Percentiles rank a stretch among this genome's conserved stretches.
phyloP scores from a whole-genome alignment of 257 asterid genomes.

The Galeopsis tetrahit region DNA sequence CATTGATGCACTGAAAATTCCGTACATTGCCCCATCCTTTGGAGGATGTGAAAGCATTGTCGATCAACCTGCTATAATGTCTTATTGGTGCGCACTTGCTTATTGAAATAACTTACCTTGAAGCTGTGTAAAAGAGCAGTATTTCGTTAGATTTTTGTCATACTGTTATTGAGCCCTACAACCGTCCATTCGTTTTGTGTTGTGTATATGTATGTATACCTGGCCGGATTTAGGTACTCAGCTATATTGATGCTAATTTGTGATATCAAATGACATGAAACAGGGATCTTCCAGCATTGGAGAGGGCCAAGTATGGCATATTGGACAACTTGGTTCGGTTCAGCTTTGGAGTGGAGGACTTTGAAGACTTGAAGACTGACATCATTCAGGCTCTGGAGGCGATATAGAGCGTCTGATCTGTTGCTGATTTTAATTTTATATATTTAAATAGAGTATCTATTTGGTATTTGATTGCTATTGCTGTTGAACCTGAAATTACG shows the following conservation, averaged over 20 bases:
- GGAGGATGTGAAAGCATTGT: conserved; percentile 97
- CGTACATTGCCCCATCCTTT: conserved; percentile 93
- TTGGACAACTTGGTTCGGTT: conserved; percentile 92
- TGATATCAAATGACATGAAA: conserved; percentile 17
- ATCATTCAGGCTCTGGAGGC: conserved; percentile 84
- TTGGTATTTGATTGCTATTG: conserved; percentile 24
- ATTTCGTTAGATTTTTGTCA: not conserved
- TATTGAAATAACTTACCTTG: conserved; percentile 1
- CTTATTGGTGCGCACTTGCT: conserved; percentile 67
- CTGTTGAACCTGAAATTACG: conserved; percentile 18
- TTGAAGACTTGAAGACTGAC: conserved; percentile 80
- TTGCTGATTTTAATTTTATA: conserved; percentile 9
- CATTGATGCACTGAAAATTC: conserved; percentile 71
- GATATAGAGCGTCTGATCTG: conserved; percentile 50
- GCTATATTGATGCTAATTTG: not conserved
- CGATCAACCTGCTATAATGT: conserved; percentile 96
- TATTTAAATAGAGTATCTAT: not conserved
- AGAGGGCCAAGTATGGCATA: conserved; percentile 87
- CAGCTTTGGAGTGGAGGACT: conserved; percentile 93
- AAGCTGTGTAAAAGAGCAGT: not conserved
- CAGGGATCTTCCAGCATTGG: conserved; percentile 89
- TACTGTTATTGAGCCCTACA: not conserved
- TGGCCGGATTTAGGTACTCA: not conserved
- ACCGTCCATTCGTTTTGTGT: not conserved
- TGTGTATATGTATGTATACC: not conserved